Evolutionary conservation across 257 asterid species (phyloP).

Genomic region (Solanum pinnatisectum): DNA sequence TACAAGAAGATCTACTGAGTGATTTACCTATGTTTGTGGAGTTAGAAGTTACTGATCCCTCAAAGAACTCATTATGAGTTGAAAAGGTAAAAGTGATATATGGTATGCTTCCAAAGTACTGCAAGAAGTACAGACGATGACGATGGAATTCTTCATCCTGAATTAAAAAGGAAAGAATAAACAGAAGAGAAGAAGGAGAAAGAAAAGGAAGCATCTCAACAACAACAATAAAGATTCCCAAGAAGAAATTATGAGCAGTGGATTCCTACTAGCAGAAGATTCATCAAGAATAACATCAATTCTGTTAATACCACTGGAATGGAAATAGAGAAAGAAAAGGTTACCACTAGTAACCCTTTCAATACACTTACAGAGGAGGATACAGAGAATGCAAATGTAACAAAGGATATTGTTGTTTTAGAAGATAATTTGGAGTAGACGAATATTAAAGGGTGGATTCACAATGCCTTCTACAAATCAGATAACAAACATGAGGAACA

Average conservation of each 20-base stretch:
- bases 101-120: not conserved
- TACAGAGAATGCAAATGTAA: not conserved
- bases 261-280: not conserved
- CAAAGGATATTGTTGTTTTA: not conserved
- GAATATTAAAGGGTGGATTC: not conserved
- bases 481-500: not conserved
- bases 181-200: not conserved
- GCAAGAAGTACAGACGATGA: not conserved
- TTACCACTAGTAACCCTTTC: not conserved
- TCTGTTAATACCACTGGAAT: not conserved
- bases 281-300: not conserved
- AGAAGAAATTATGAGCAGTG: not conserved
- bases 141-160: not conserved
- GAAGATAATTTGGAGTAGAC: not conserved
- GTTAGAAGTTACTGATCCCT: not conserved
- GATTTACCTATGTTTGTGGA: not conserved
- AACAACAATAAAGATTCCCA: not conserved
- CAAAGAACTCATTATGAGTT: not conserved
- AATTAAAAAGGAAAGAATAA: not conserved
- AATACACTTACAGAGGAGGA: not conserved
- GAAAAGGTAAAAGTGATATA: not conserved
- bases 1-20: not conserved
- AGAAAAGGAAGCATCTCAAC: not conserved
- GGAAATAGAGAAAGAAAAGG: not conserved
- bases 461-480: not conserved